Conservation (phyloP, 495 filamentous ascomycete genomes). For the Pseudoneurospora amorphoporcata region DNA sequence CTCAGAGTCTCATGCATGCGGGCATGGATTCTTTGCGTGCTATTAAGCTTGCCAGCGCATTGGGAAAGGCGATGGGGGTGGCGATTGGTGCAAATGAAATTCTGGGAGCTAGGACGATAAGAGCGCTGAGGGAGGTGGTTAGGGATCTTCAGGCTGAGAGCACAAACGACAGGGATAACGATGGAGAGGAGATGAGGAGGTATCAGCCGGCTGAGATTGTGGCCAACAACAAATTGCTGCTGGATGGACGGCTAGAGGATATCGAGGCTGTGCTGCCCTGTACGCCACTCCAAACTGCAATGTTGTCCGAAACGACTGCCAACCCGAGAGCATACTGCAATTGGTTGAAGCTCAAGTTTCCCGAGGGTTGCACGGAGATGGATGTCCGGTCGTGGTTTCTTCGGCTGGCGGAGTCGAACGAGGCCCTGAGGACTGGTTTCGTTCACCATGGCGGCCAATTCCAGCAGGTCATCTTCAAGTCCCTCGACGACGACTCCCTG, state of each 20-base stretch:
- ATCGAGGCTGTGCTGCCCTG: slow-evolving; percentile 48
- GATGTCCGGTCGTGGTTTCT: slow-evolving; percentile 37
- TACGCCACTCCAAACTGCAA: slow-evolving; percentile 63
- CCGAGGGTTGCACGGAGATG: slow-evolving; percentile 12
- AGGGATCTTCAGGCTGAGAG: neutral
- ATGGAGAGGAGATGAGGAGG: neutral
- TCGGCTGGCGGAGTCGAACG: slow-evolving; percentile 41
- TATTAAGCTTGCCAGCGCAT: slow-evolving; percentile 52
- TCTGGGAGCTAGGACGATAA: slow-evolving; percentile 39
- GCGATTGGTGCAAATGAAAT: slow-evolving; percentile 44
- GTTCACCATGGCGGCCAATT: slow-evolving; percentile 40
- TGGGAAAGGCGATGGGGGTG: slow-evolving; percentile 41
- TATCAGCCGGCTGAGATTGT: neutral
- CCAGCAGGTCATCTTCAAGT: slow-evolving; percentile 52
- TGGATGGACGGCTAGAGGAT: slow-evolving; percentile 14
- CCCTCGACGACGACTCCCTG: slow-evolving; percentile 26
- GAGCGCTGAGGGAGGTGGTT: neutral
- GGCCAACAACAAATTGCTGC: neutral
- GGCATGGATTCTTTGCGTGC: slow-evolving; percentile 67
- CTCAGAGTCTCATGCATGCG: slow-evolving; percentile 35
- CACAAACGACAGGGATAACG: neutral
- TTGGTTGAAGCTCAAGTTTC: slow-evolving; percentile 52
- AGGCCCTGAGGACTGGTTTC: slow-evolving; percentile 65
- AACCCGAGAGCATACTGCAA: slow-evolving; percentile 57
- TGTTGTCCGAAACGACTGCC: slow-evolving; percentile 58